These are phyloP conservation scores for Aspergillus niger DNA, from an alignment of 2,329 filamentous ascomycete genomes.

Conservation along the genomic window DNA sequence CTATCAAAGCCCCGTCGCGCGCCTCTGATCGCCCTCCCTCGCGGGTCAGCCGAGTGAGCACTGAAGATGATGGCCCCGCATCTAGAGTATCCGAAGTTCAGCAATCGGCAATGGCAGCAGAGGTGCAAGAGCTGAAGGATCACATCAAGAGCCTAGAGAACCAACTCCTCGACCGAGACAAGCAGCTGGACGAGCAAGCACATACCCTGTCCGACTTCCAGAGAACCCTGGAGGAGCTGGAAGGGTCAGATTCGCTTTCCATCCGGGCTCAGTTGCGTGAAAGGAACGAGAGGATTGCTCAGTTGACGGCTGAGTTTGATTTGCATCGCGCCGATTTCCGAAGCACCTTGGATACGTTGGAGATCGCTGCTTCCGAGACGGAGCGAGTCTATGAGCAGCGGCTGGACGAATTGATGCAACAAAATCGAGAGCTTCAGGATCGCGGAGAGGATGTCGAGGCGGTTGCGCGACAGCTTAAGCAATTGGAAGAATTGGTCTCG, in stretches of 20 bases:
- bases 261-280: slow-evolving; percentile 82
- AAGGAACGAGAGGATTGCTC: slow-evolving; percentile 94
- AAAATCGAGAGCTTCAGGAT: slow-evolving; percentile 79
- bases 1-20: slow-evolving; percentile 41
- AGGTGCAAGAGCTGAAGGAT: slow-evolving; percentile 56
- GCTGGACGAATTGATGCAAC: slow-evolving; percentile 66
- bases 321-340: slow-evolving; percentile 92
- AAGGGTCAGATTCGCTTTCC: slow-evolving; percentile 74
- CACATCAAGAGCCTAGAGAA: slow-evolving; percentile 72
- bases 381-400: slow-evolving; percentile 81
- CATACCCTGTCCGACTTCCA: slow-evolving; percentile 87
- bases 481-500: slow-evolving; percentile 92
- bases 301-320: slow-evolving; percentile 93
- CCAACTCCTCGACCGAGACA: slow-evolving; percentile 80
- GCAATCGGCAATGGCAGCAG: slow-evolving; percentile 29
- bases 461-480: slow-evolving; percentile 87
- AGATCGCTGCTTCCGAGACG: slow-evolving; percentile 93
- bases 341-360: slow-evolving; percentile 93
- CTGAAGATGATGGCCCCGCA: slow-evolving; percentile 40
- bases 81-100: slow-evolving; percentile 35
- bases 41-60: slow-evolving; percentile 42
- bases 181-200: slow-evolving; percentile 85
- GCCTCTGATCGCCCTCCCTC: slow-evolving; percentile 43
- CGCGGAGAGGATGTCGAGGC: slow-evolving; percentile 86
- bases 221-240: slow-evolving; percentile 77